A percentile compares a stretch with the other conserved stretches of the same genome.
phyloP scores from a whole-genome alignment of 352 stramenopile species.

The Globisporangium spinosum region DNA sequence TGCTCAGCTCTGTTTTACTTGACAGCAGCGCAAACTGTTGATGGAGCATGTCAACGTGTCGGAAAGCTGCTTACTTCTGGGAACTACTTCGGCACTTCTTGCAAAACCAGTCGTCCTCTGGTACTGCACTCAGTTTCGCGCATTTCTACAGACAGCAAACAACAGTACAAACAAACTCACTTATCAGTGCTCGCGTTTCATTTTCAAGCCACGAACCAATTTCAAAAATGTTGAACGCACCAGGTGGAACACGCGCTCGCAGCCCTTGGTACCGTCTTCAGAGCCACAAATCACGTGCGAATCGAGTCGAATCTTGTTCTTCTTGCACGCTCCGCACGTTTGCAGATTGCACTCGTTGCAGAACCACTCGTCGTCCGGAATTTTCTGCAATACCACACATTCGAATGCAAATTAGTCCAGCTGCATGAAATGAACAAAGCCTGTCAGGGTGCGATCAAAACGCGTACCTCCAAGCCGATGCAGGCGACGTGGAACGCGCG shows the following conservation, averaged over 20 bases:
- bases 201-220: background rate
- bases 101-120: slow-evolving; percentile 88
- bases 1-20: background rate
- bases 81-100: slow-evolving; percentile 45
- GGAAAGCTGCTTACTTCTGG: slow-evolving; percentile 8
- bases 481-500: slow-evolving; percentile 90
- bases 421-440: background rate
- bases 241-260: slow-evolving; percentile 86
- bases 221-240: slow-evolving; percentile 27
- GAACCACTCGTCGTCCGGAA: slow-evolving; percentile 86
- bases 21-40: background rate
- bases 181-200: background rate
- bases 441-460: background rate
- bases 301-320: slow-evolving; percentile 87
- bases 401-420: background rate
- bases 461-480: slow-evolving; percentile 48
- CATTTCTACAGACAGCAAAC: slow-evolving; percentile 68
- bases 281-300: slow-evolving; percentile 89
- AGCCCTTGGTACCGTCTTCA: slow-evolving; percentile 83
- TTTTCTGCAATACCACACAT: slow-evolving; percentile 13
- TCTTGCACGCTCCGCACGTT: slow-evolving; percentile 76
- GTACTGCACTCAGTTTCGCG: slow-evolving; percentile 68
- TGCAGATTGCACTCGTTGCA: slow-evolving; percentile 86
- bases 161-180: slow-evolving; percentile 3
- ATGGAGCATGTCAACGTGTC: background rate